phyloP scores from a whole-genome alignment of 208 protist genomes.

The Acanthamoeba lenticulata region DNA sequence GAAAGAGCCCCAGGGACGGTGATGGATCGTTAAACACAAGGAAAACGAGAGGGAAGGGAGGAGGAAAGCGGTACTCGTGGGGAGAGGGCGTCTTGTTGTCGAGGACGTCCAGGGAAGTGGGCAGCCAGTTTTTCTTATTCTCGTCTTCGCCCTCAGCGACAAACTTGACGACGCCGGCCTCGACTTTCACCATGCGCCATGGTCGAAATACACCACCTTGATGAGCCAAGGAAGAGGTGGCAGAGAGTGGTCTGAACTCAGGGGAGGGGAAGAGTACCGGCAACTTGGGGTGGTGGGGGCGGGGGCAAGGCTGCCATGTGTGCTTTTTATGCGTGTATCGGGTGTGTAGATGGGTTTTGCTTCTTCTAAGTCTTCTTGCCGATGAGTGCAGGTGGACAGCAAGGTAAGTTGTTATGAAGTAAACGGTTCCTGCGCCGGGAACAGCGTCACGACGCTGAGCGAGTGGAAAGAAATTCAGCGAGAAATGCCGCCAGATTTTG shows the following conservation, averaged over 20 bases:
- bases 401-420: no score
- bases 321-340: neutral
- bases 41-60: neutral
- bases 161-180: neutral
- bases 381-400: no score
- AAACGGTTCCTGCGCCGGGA: neutral
- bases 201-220: neutral
- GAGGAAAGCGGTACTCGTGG: neutral
- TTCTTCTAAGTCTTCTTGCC: no score
- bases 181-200: neutral
- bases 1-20: neutral
- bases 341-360: neutral
- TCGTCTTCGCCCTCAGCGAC: neutral
- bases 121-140: neutral
- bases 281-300: neutral
- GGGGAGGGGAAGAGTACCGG: no score
- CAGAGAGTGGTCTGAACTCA: no score
- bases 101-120: neutral
- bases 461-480: neutral
- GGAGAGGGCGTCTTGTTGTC: neutral
- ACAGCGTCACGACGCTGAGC: neutral
- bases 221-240: neutral
- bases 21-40: neutral
- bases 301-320: neutral
- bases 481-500: no score